Percentiles rank a stretch among this genome's conserved stretches.
Evolutionary conservation across 2,329 filamentous ascomycete genomes (phyloP).

Genomic region (Hymenoscyphus linearis): DNA sequence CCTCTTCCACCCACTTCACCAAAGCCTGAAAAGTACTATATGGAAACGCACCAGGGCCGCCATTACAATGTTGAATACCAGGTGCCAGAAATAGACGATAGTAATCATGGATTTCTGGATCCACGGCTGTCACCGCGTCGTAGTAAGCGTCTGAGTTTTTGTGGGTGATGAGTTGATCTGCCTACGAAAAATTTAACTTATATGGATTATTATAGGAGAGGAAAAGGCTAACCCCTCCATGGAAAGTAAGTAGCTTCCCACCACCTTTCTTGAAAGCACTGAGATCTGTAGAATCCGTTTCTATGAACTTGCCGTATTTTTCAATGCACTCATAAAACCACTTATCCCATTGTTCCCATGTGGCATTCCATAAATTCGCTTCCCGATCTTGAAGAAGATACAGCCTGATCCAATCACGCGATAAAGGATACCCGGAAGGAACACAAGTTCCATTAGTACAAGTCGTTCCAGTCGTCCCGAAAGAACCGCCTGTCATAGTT

Average conservation of each 20-base stretch:
- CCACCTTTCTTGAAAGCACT: not conserved
- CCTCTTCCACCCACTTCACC: constrained; percentile 30
- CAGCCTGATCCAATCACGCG: constrained; percentile 1
- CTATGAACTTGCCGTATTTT: constrained; percentile 13
- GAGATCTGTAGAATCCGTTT: constrained; percentile 11
- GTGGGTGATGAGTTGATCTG: not conserved
- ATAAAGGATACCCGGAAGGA: not conserved
- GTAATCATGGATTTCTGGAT: not conserved
- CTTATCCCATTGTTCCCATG: constrained; percentile 5
- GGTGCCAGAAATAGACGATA: not conserved
- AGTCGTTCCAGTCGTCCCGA: not conserved
- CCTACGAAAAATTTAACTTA: not conserved
- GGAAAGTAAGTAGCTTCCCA: constrained; percentile 1
- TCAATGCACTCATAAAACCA: not conserved
- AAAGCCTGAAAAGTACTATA: constrained; percentile 23
- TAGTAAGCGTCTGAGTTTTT: not conserved
- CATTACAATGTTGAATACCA: not conserved
- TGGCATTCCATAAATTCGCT: constrained; percentile 10
- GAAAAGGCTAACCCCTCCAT: not conserved
- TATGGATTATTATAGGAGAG: not conserved
- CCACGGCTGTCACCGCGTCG: not conserved
- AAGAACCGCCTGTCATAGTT: not conserved
- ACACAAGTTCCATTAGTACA: not conserved
- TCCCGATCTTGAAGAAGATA: constrained; percentile 8
- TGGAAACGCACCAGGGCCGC: constrained; percentile 26